phyloP scores from a whole-genome alignment of 768 basidiomycete genomes.

The Leucosporidium scottii region DNA sequence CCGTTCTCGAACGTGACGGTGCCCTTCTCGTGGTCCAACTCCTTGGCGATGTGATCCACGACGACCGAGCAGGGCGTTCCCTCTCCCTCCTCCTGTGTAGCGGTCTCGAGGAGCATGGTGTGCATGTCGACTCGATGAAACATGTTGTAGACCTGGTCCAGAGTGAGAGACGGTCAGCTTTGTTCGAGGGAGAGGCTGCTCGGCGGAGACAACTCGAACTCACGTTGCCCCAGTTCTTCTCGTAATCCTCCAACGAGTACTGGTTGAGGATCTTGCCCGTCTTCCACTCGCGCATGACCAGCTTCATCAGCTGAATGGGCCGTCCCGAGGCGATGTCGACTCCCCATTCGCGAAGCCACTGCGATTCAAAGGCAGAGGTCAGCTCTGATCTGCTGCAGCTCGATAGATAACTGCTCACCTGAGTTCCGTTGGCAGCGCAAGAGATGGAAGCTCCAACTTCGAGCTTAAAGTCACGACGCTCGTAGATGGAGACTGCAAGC shows the following conservation, averaged over 20 bases:
- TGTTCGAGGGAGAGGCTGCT: too few relatives aligned
- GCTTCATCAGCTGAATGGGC: constrained; percentile 32
- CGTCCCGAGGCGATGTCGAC: constrained; percentile 33
- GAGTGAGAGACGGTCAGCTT: too few relatives aligned
- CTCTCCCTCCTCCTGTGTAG: constrained; percentile 23
- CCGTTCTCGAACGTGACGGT: constrained; percentile 34
- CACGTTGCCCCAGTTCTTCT: constrained; percentile 35
- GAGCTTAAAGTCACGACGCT: constrained; percentile 22
- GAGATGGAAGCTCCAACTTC: constrained; percentile 33
- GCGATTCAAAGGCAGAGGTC: constrained; percentile 8
- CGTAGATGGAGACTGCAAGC: constrained; percentile 22
- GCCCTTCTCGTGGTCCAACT: constrained; percentile 29
- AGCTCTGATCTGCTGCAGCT: not conserved
- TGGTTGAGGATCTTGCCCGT: constrained; percentile 28
- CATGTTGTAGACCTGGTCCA: not conserved
- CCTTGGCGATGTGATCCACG: constrained; percentile 16
- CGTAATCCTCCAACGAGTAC: constrained; percentile 31
- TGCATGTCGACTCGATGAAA: constrained; percentile 36
- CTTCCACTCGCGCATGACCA: constrained; percentile 35
- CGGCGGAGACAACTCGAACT: too few relatives aligned
- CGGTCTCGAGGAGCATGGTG: constrained; percentile 31
- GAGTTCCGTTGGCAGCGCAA: constrained; percentile 17
- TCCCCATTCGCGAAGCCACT: constrained; percentile 36
- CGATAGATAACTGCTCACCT: not conserved
- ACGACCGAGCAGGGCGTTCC: constrained; percentile 29